These are phyloP conservation scores for Pseudocercospora crystallina DNA, from an alignment of 2,329 filamentous ascomycete species.

Conservation along the genomic window DNA sequence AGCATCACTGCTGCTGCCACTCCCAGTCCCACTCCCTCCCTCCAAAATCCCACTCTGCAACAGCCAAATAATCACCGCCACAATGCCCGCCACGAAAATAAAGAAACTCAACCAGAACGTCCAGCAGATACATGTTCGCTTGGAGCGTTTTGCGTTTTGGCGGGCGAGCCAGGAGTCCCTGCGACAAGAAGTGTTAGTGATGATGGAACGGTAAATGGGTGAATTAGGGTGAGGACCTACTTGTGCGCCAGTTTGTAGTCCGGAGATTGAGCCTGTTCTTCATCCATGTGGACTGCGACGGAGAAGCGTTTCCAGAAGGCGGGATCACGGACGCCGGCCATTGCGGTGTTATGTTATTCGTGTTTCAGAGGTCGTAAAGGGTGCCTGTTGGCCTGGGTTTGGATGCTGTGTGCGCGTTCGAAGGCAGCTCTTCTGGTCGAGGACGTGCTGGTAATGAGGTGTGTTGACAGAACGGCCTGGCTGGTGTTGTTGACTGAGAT, in stretches of 20 bases:
- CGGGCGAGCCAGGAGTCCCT: conserved; percentile 57
- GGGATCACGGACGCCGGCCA: conserved; percentile 57
- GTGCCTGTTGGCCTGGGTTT: background rate
- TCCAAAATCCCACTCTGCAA: conserved; percentile 23
- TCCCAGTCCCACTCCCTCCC: conserved; percentile 4
- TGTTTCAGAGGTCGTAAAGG: no score
- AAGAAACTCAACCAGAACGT: conserved; percentile 48
- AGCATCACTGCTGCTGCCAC: background rate
- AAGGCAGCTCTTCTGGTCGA: background rate
- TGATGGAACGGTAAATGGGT: conserved; percentile 1
- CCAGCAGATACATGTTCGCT: conserved; percentile 50
- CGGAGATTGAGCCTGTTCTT: conserved; percentile 37
- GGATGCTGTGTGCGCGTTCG: background rate
- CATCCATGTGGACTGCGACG: conserved; percentile 57
- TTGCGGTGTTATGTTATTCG: conserved; percentile 22
- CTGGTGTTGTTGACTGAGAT: background rate
- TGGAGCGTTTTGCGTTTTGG: conserved; percentile 49
- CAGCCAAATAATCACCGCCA: conserved; percentile 49
- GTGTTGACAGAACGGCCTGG: background rate
- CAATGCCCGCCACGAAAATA: conserved; percentile 46
- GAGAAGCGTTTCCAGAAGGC: conserved; percentile 63
- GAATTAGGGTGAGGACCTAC: conserved; percentile 33
- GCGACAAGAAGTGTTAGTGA: conserved; percentile 6
- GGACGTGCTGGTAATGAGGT: no score
- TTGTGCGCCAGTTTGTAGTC: conserved; percentile 35